Evolutionary conservation across 2,329 filamentous ascomycete species (phyloP).

Genomic region (Hymenoscyphus repandus): DNA sequence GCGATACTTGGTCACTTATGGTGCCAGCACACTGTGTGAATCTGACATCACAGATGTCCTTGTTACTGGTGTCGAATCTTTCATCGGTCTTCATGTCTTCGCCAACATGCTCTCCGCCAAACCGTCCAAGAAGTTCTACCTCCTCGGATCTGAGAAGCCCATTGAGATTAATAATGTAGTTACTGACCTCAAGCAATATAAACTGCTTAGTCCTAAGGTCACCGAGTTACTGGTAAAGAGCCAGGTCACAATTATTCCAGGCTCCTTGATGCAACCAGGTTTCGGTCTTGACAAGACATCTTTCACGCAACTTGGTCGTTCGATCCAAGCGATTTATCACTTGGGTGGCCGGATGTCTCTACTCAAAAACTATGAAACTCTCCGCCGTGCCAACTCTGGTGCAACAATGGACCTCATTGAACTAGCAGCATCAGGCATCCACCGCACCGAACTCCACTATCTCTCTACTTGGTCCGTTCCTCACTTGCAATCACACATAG

Average conservation of each 20-base stretch:
- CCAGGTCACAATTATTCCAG: background rate
- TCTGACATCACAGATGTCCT: slow-evolving; percentile 2
- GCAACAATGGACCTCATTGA: slow-evolving; percentile 3
- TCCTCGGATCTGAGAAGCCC: background rate
- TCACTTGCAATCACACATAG: background rate
- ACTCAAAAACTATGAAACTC: slow-evolving; percentile 2
- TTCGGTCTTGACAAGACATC: background rate
- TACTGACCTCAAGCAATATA: slow-evolving; percentile 1
- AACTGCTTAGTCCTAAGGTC: background rate
- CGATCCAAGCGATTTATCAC: slow-evolving; percentile 4
- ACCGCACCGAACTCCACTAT: slow-evolving; percentile 4
- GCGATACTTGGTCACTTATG: slow-evolving; percentile 1
- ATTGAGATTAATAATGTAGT: background rate
- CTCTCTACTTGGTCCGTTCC: slow-evolving; percentile 2
- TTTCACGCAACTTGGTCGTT: background rate
- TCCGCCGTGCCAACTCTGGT: slow-evolving; percentile 1
- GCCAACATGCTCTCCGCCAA: background rate
- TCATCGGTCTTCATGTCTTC: slow-evolving; percentile 4
- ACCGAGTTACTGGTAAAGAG: background rate
- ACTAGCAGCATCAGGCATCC: background rate
- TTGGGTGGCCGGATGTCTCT: slow-evolving; percentile 2
- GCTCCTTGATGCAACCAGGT: background rate
- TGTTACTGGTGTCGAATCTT: slow-evolving; percentile 1
- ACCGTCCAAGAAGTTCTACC: background rate
- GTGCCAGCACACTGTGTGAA: background rate